Evolutionary conservation across 148 eudicot species (phyloP).

Genomic region (Salicornia ramosissima): DNA sequence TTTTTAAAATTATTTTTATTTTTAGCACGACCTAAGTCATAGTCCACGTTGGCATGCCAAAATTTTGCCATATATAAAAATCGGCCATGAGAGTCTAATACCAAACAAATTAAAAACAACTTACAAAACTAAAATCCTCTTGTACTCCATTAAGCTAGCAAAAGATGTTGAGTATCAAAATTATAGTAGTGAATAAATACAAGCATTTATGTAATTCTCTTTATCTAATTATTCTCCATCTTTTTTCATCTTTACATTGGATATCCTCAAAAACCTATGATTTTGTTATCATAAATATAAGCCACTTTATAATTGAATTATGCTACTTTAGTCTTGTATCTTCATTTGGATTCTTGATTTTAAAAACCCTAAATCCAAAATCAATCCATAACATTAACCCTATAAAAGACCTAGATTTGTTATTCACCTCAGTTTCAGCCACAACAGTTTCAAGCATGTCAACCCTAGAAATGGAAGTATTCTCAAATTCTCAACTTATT

Average conservation of each 20-base stretch:
- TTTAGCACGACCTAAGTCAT: too few relatives aligned
- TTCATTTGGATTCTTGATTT: constrained; percentile 21
- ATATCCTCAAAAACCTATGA: neutral
- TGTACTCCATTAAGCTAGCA: neutral
- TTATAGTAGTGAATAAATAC: constrained; percentile 4
- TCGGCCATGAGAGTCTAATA: neutral
- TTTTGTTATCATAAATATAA: constrained; percentile 8
- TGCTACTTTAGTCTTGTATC: constrained; percentile 38
- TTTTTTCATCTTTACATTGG: constrained; percentile 1
- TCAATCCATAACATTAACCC: constrained; percentile 12
- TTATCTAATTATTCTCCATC: neutral
- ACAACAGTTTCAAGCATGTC: constrained; percentile 67
- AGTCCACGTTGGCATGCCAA: too few relatives aligned
- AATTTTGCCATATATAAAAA: too few relatives aligned
- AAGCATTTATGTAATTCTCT: constrained; percentile 3
- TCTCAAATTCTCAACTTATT: constrained; percentile 54
- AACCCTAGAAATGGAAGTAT: constrained; percentile 65
- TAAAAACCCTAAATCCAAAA: constrained; percentile 30
- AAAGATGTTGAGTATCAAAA: constrained; percentile 15
- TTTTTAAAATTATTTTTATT: too few relatives aligned
- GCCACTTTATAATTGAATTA: constrained; percentile 35
- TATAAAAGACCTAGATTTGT: constrained; percentile 31
- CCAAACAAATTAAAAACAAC: too few relatives aligned
- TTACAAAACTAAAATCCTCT: too few relatives aligned
- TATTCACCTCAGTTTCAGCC: constrained; percentile 57